Evolutionary conservation across 495 filamentous ascomycete genomes (phyloP), one percentile per base, ranked within the genome.

Genomic region (Aspergillus cavernicola): DNA sequence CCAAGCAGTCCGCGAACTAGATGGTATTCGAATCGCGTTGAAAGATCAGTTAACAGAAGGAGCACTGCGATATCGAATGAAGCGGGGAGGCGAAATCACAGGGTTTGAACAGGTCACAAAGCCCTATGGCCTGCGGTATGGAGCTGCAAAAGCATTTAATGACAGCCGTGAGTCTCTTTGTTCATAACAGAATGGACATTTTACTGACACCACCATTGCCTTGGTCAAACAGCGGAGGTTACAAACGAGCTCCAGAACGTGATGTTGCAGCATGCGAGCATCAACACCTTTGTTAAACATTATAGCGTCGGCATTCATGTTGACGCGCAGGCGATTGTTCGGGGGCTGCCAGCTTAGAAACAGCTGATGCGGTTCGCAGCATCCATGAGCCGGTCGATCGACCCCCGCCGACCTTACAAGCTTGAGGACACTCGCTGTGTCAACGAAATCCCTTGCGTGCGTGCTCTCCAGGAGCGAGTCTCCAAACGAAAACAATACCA

Each of bases 201-300:
- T 28, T 28, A 28, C 24, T 28, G 4, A 28, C 24, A 28, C 24
- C 24, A 9, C 24, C 24, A 28, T 28, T 29, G 11, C 29, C 46
- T 52, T 45, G 50, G 10, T 37, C 28, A 43, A 52, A 39, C 46
- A 72, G 65, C 51, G 52, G 69, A 75, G 22, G 58, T 75, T 39
- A 66, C 63, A 22, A 66, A 72, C 55, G 54, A 64, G 29, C 29
- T 75, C 22, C 62, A 75, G 61, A 73, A 73, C 44, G 55, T 72
- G 4, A 74, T 72, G 42, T 54, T 72, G 15, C 57, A 72, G 54
- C 61, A 72, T 58, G 53, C 64, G 19, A 66, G 52, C 29, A 72
- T 70, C 36, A 46, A 64, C 42, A 71, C 65, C 2, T 72, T 71
- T 59, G 42, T 74, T 12, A 65, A 63, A 49, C 58, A 72, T 52